Conservation (phyloP, 2,329 filamentous ascomycete species). For the Penicillium sp. region DNA sequence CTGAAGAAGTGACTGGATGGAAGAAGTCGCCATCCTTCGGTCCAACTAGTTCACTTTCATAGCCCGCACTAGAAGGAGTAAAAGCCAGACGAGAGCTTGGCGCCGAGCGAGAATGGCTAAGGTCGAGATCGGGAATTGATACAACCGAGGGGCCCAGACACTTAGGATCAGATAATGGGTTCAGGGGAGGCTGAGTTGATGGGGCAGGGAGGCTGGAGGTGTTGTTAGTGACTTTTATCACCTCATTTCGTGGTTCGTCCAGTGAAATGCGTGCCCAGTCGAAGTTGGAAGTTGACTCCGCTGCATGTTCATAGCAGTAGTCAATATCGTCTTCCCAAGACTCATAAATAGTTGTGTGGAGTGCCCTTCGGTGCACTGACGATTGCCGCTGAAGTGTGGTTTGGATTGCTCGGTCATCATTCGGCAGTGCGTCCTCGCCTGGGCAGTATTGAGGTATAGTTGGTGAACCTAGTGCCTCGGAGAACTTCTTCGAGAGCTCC, state of each 20-base stretch:
- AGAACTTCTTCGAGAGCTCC: constrained; percentile 45
- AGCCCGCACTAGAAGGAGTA: constrained; percentile 38
- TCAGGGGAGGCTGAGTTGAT: constrained; percentile 18
- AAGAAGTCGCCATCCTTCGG: constrained; percentile 35
- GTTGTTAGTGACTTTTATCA: constrained; percentile 23
- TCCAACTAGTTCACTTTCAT: constrained; percentile 32
- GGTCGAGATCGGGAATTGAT: constrained; percentile 40
- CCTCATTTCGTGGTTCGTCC: constrained; percentile 33
- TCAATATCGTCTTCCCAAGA: constrained; percentile 68
- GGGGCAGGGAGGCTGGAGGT: constrained; percentile 14
- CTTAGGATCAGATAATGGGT: constrained; percentile 26
- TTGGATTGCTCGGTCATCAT: constrained; percentile 22
- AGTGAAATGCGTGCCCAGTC: constrained; percentile 56
- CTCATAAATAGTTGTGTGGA: constrained; percentile 39
- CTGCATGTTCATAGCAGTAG: constrained; percentile 65
- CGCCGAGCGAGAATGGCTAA: constrained; percentile 37
- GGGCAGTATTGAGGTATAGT: constrained; percentile 37
- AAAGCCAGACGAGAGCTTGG: constrained; percentile 32
- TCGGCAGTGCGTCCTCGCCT: constrained; percentile 20
- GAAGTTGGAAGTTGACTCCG: constrained; percentile 65
- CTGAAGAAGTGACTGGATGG: constrained; percentile 37
- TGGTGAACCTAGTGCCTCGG: constrained; percentile 52
- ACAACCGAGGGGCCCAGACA: constrained; percentile 32
- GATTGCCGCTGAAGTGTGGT: constrained; percentile 22
- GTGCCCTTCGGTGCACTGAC: constrained; percentile 25